Percentiles rank a stretch among this genome's conserved stretches.
Conservation (phyloP, 75 land plant species). For the Cryptomeria japonica region DNA sequence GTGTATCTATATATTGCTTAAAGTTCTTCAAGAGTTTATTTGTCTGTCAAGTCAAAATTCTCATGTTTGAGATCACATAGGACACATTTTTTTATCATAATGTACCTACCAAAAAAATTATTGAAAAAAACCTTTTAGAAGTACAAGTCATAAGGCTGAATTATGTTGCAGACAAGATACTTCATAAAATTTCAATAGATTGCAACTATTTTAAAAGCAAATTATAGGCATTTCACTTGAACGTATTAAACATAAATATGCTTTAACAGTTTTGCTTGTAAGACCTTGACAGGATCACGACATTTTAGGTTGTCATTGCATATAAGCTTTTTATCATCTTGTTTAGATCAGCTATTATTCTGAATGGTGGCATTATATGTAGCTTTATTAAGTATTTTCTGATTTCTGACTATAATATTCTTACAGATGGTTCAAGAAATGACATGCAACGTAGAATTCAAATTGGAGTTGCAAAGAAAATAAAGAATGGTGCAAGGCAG, state of each 20-base stretch:
- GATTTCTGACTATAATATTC: background rate
- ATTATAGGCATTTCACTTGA: background rate
- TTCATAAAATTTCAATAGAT: background rate
- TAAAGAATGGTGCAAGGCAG: slow-evolving; percentile 90
- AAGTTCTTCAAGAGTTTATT: background rate
- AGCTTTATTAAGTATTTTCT: background rate
- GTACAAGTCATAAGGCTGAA: background rate
- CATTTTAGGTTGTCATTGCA: background rate
- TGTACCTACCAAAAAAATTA: background rate
- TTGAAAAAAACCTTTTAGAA: background rate
- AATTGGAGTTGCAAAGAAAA: slow-evolving; percentile 86
- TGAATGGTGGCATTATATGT: background rate
- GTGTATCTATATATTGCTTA: background rate
- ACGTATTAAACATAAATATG: background rate
- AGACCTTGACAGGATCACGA: background rate
- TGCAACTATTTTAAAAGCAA: background rate
- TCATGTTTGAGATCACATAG: background rate
- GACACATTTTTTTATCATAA: background rate
- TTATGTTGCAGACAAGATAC: background rate
- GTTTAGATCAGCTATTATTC: background rate
- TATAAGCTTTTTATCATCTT: background rate
- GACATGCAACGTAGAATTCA: slow-evolving; percentile 48
- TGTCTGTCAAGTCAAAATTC: background rate
- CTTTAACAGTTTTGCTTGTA: background rate
- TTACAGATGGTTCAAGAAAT: slow-evolving; percentile 12